Base-by-base conservation (phyloP, 768 basidiomycete species). In the Russula abietina region DNA sequence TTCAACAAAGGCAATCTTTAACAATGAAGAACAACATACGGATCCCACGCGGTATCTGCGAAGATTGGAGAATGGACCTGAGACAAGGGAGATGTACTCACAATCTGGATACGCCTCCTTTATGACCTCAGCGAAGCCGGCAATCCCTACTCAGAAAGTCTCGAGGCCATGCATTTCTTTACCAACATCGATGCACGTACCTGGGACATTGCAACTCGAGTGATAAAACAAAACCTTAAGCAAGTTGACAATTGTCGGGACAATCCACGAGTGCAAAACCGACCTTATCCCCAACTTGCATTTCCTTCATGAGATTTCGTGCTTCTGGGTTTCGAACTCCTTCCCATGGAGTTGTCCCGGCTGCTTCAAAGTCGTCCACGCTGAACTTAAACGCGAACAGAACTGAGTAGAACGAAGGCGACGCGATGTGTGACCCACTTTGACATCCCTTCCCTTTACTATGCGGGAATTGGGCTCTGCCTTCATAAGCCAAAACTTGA, bases 71-170 rank as follows among this genome's bases (percentile, higher is more conserved):
- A 58, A 55, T 45, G 59, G 55, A 26, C 56, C 49, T 19, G 14
- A 43, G 16, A 54, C 12, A 4, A n/a, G 17, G 46, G 7, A 33
- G 2, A 36, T 45, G 28, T 16, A 74, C 91, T 76, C 74, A 93
- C 92, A 81, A 71, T 98, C 94, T 22, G 93, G 91, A 73, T 96
- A 95, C 7, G 92, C 91, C 71, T 89, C 88, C 72, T 84, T 91
- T 33, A 80, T 80, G 9, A 96, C 86, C 84, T 61, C 81, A 17
- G 91, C 91, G 72, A 93, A 87, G 11, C 82, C 92, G 46, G 89
- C 88, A 61, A 94, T 82, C 19, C 91, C 91, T 87, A 33, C 7
- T 17, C 22, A 39, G 10, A 58, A n/a, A 32, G 26, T 51, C n/a
- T 53, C 7, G 45, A 52, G 12, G 11, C n/a, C 45, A 19, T 54